Base-by-base conservation (phyloP, 257 asterid genomes). In the Fraxinus americana region DNA sequence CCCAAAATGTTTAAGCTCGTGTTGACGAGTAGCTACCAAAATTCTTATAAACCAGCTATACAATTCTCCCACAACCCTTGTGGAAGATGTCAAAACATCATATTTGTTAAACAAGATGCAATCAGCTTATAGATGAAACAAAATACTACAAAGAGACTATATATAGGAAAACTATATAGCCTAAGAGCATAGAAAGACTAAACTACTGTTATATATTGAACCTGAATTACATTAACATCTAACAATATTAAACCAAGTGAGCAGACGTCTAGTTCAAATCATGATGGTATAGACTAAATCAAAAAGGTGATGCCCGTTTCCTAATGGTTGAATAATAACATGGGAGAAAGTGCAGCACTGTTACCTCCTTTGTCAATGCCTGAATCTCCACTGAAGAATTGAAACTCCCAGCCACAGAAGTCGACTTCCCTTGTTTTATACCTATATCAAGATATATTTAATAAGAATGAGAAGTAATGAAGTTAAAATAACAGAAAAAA, bases 301-400 rank as follows among this genome's bases (percentile, higher is more conserved):
- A 6, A 63, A 39, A 23, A 38, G 4, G 32, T 19, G 10, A 23
- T 32, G 8, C 63, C 5, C 61, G 23, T 74, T 74, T 61, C 13
- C 71, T 39, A 21, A 16, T 32, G 71, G 35, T 39, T 63, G 65
- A 35, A 74, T 74, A 74, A 74, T 25, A 11, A 10, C 41, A 67
- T 63, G 29, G 57, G 71, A 59, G 25, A 76, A 38, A 63, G 66
- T 65, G 12, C 38, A 41, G 81, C 67, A 71, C 54, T 69, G 45
- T 79, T 85, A 91, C 96, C 98, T 93, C 96, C 83, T 87, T 91
- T 8, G 84, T 81, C 88, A 90, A 80, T 73, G 89, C 81, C 66
- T 88, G 87, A 70, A 88, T 75, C 84, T 93, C 97, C 57, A 21
- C 57, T 3, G 86, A 83, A 69, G 87, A 80, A 78, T 87, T 74